phyloP scores from a whole-genome alignment of 805 yeast species.

The Candida palmyrensis region DNA sequence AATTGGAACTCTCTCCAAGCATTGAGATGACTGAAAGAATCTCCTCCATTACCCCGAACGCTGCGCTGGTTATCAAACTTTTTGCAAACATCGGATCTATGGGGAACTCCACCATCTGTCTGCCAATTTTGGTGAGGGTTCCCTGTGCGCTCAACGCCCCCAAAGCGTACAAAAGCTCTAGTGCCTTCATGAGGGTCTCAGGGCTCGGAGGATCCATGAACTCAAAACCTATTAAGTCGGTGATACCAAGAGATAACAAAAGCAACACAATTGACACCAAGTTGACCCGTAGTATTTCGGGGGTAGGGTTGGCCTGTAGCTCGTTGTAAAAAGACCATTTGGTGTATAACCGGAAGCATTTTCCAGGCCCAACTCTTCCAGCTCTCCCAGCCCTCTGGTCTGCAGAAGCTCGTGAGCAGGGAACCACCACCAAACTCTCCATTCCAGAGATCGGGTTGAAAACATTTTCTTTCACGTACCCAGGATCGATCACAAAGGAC shows the following conservation, averaged over 20 bases:
- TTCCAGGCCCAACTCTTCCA: slow-evolving; percentile 44
- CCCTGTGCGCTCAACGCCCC: slow-evolving; percentile 86
- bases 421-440: slow-evolving; percentile 43
- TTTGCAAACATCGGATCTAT: slow-evolving; percentile 87
- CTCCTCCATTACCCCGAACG: slow-evolving; percentile 58
- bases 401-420: slow-evolving; percentile 42
- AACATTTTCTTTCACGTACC: slow-evolving; percentile 41
- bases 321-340: slow-evolving; percentile 77
- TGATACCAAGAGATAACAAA: slow-evolving; percentile 77
- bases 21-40: slow-evolving; percentile 73
- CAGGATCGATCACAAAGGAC: slow-evolving; percentile 39
- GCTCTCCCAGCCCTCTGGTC: slow-evolving; percentile 46
- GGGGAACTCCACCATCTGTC: slow-evolving; percentile 88
- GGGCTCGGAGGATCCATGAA: slow-evolving; percentile 88
- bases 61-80: slow-evolving; percentile 59
- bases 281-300: slow-evolving; percentile 88
- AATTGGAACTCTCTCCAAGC: slow-evolving; percentile 71
- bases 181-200: slow-evolving; percentile 64
- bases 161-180: slow-evolving; percentile 77
- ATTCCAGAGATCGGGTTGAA: slow-evolving; percentile 38
- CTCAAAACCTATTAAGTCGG: slow-evolving; percentile 76
- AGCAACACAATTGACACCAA: slow-evolving; percentile 70
- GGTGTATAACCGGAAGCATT: slow-evolving; percentile 73
- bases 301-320: slow-evolving; percentile 72
- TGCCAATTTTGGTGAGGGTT: slow-evolving; percentile 67